Conservation (phyloP, 176 grass and related monocot genomes). For the Luzula sylvatica region DNA sequence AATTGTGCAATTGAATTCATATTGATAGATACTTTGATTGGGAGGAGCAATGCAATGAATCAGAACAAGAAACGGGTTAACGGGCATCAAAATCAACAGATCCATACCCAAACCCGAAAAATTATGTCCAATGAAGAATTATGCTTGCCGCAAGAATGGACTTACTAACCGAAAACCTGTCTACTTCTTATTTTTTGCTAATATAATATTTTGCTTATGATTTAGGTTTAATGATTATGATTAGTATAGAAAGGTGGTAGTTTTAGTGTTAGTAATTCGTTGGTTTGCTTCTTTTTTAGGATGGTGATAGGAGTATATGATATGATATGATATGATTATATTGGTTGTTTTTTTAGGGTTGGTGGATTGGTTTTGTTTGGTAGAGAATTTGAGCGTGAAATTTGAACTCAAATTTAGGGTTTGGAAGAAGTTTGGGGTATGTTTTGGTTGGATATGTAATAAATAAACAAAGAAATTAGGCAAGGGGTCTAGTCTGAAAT, state of each 20-base stretch:
- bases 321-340: neutral
- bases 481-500: neutral
- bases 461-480: neutral
- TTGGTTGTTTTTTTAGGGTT: neutral
- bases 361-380: neutral
- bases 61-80: constrained; percentile 1
- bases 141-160: constrained; percentile 25
- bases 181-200: neutral
- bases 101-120: neutral
- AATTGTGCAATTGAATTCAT: too few relatives aligned
- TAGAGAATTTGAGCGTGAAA: too few relatives aligned
- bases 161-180: constrained; percentile 22
- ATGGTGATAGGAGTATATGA: neutral
- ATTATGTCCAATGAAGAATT: neutral
- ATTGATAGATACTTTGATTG: constrained; percentile 13
- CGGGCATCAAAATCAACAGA: neutral
- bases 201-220: neutral
- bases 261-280: neutral
- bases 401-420: too few relatives aligned
- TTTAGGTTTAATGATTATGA: constrained; percentile 1
- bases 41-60: neutral
- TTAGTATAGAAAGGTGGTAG: neutral
- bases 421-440: neutral
- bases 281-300: neutral
- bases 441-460: neutral